Percentiles rank a stretch among this genome's conserved stretches.
Conservation (phyloP, 2,329 filamentous ascomycete genomes). For the Tolypocladium tundrense region DNA sequence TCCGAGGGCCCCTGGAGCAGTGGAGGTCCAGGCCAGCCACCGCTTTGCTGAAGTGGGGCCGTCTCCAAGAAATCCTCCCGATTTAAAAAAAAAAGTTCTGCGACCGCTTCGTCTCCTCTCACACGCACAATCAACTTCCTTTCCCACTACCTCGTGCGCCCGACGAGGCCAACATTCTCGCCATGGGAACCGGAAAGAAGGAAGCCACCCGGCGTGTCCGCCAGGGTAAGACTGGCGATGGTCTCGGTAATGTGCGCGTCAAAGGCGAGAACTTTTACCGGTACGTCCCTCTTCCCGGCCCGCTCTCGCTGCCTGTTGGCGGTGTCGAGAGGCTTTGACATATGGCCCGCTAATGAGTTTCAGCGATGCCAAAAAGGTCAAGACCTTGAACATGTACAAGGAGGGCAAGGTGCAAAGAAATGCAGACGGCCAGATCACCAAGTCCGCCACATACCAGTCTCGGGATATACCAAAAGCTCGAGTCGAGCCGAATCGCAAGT, state of each 20-base stretch:
- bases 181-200: slow-evolving; percentile 88
- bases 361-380: slow-evolving; percentile 72
- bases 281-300: slow-evolving; percentile 27
- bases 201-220: slow-evolving; percentile 73
- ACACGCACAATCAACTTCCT: neutral
- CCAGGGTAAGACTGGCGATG: slow-evolving; percentile 76
- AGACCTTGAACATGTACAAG: slow-evolving; percentile 82
- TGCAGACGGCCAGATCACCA: slow-evolving; percentile 70
- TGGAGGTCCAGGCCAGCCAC: neutral
- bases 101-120: neutral
- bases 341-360: slow-evolving; percentile 6
- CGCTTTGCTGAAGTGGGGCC: neutral
- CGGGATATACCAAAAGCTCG: slow-evolving; percentile 71
- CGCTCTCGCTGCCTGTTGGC: neutral
- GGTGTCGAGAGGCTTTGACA: neutral
- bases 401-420: slow-evolving; percentile 77
- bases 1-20: neutral
- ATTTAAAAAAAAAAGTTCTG: neutral
- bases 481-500: slow-evolving; percentile 93
- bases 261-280: slow-evolving; percentile 99
- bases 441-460: slow-evolving; percentile 76
- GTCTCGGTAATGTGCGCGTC: slow-evolving; percentile 80
- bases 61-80: neutral
- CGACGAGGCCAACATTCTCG: slow-evolving; percentile 12
- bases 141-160: neutral